phyloP scores from a whole-genome alignment of 306 rosid species.

The Trichosanthes cucumerina region DNA sequence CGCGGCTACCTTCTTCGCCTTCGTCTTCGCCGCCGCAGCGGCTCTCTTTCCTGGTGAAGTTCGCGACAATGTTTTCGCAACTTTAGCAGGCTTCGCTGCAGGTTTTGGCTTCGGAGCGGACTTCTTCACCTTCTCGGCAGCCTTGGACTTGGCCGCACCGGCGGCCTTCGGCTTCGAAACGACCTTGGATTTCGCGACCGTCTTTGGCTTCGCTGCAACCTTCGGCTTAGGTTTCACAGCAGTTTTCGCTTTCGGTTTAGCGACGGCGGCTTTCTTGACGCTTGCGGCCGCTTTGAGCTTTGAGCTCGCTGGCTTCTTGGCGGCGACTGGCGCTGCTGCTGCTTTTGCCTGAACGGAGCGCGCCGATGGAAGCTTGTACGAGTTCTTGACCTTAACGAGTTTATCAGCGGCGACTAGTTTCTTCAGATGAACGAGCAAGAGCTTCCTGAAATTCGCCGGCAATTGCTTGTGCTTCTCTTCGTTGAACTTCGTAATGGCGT shows the following conservation, averaged over 20 bases:
- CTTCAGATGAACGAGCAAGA: constrained; percentile 47
- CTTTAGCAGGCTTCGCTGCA: not conserved
- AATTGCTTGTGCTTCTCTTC: constrained; percentile 45
- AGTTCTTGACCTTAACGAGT: constrained; percentile 68
- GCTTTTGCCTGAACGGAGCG: not conserved
- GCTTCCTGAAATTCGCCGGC: constrained; percentile 54
- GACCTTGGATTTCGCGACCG: not conserved
- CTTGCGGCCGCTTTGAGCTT: constrained; percentile 11
- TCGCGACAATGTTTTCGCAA: not conserved
- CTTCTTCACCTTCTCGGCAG: constrained; percentile 1
- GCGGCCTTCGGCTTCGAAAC: constrained; percentile 16
- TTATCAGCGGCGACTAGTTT: constrained; percentile 52
- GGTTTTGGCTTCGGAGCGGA: constrained; percentile 14
- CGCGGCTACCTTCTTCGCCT: constrained; percentile 8
- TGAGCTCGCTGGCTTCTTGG: constrained; percentile 6
- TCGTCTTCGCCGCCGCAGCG: constrained; percentile 10
- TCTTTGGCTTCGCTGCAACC: not conserved
- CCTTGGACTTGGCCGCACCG: not conserved
- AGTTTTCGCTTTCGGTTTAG: not conserved
- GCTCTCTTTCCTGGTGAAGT: constrained; percentile 15
- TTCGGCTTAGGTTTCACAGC: not conserved
- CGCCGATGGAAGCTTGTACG: constrained; percentile 46
- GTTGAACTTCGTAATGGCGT: constrained; percentile 32
- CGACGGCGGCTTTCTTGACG: not conserved
- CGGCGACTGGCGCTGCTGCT: constrained; percentile 13